Base-by-base conservation (phyloP, 2,329 filamentous ascomycete genomes). In the Colletotrichum brevisporum region DNA sequence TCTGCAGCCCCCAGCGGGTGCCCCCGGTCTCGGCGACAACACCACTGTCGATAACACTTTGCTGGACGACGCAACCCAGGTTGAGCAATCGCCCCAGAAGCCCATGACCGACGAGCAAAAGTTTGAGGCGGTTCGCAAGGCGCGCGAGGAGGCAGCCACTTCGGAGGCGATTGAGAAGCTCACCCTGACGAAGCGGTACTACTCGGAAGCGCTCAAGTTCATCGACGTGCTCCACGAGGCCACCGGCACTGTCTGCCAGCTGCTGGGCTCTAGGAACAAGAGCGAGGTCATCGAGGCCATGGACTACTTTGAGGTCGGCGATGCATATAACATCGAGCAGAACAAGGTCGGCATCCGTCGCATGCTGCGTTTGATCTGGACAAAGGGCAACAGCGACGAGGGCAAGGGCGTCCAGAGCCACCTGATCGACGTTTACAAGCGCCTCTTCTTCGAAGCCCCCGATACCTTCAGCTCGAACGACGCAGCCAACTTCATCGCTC, bases 221-320 rank as follows among this genome's bases (percentile, higher is more conserved):
- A 97, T 99, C 73, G 92, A 97, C 71, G 92, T 97, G 6, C 85
- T 99, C 24, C 94, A 98, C 73, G 89, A 92, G 12, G 93, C 94
- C 24, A 97, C 94, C 1, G 87, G 88, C 9, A 90, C 90, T 2
- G 91, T 98, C 41, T 94, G 92, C 71, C 95, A 98, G 79, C 86
- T 99, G 18, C 87, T 99, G 4, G 94, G 94, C 6, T 97, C 96
- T 36, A 94, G 93, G 77, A 99, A 99, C 85, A 99, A 99, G 86
- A 97, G 94, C 75, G 96, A 99, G 79, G 93, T 98, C 27, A 97
- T 99, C 71, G 97, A 99, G 79, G 96, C 97, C 16, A 99, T 99
- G 90, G 96, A 99, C 78, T 99, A 97, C 81, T 97, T 99, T 74
- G 94, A 97, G 74, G 90, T 97, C 52, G 92, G 96, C 52, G 95